A percentile compares a stretch with the other conserved stretches of the same genome.
These are phyloP conservation scores for Smallanthus sonchifolius DNA, from an alignment of 129 eudicot species.

Conservation along the genomic window DNA sequence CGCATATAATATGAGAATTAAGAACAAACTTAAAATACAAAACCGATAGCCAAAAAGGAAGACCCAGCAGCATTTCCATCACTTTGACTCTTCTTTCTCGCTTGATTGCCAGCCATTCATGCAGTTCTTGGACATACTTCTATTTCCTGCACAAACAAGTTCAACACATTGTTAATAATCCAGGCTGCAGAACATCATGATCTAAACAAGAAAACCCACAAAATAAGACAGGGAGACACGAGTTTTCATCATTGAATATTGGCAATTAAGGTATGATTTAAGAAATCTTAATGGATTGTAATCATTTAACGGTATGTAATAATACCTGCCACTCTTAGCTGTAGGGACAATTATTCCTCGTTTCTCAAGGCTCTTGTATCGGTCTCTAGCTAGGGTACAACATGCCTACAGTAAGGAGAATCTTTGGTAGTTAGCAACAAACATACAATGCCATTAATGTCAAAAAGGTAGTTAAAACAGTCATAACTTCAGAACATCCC, in stretches of 20 bases:
- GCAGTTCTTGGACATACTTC: constrained; percentile 1
- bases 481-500: not conserved
- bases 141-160: constrained; percentile 19
- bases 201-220: not conserved
- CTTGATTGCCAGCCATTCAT: not conserved
- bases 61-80: not conserved
- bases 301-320: not conserved
- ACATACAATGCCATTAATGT: not conserved
- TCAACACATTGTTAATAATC: not conserved
- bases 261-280: not conserved
- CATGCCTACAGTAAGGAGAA: constrained; percentile 51
- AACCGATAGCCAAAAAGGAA: not conserved
- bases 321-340: constrained; percentile 74
- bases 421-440: not conserved
- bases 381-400: constrained; percentile 82
- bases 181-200: not conserved
- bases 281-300: not conserved
- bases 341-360: constrained; percentile 83
- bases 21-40: not conserved
- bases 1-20: no score
- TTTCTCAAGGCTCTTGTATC: constrained; percentile 93
- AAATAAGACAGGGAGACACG: not conserved
- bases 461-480: not conserved
- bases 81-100: no score
- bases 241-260: not conserved